Evolutionary conservation across 768 basidiomycete species (phyloP).

Genomic region (Kwoniella botswanensis): DNA sequence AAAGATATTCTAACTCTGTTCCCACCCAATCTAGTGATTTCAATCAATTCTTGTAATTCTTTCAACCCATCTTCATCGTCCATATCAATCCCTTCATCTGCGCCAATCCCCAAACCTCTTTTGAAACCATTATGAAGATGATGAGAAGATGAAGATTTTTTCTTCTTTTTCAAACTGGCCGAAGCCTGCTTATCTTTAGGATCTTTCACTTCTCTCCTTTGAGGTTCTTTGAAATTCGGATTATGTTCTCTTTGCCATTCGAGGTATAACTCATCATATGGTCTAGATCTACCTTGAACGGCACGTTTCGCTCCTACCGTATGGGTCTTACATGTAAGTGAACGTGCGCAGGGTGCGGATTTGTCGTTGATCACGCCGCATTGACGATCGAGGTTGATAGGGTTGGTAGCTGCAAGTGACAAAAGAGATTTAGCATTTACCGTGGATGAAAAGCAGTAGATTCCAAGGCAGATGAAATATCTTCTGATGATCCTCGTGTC

Average conservation of each 20-base stretch:
- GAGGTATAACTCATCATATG: constrained; percentile 82
- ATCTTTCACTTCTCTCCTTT: constrained; percentile 11
- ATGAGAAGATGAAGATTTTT: constrained; percentile 4
- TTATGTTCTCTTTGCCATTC: constrained; percentile 69
- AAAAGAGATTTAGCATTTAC: neutral
- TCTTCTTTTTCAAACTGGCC: constrained; percentile 20
- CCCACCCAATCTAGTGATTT: constrained; percentile 32
- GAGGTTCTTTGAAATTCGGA: constrained; percentile 53
- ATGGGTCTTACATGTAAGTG: constrained; percentile 96
- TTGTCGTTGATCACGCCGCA: constrained; percentile 99
- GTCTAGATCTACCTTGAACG: constrained; percentile 80
- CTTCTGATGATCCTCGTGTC: neutral
- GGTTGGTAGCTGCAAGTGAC: constrained; percentile 59
- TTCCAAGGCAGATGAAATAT: neutral
- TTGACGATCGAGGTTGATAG: constrained; percentile 86
- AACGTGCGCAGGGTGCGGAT: constrained; percentile 85
- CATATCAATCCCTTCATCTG: constrained; percentile 19
- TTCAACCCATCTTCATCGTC: constrained; percentile 44
- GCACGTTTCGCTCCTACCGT: constrained; percentile 95
- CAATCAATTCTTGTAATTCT: constrained; percentile 44
- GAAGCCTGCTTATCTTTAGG: constrained; percentile 5
- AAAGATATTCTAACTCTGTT: constrained; percentile 18
- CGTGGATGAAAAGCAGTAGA: neutral
- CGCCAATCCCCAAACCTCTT: neutral
- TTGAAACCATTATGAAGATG: neutral